These are phyloP conservation scores for Cladochytrium replicatum DNA, from an alignment of 192 early-diverging fungal species.

Conservation along the genomic window DNA sequence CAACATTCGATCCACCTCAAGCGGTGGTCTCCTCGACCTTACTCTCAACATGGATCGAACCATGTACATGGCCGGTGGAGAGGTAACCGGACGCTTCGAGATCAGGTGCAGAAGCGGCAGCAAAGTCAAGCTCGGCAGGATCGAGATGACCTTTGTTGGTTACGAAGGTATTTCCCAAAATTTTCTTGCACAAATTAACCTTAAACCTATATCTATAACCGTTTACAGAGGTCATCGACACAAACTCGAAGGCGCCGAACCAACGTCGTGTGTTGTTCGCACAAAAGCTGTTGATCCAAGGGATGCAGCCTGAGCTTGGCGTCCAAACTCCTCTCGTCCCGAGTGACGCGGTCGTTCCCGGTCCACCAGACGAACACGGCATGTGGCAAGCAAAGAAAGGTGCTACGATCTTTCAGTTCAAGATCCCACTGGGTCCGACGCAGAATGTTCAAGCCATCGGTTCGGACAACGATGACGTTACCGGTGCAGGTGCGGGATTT, in stretches of 20 bases:
- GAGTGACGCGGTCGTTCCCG: slow-evolving; percentile 28
- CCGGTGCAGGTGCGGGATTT: neutral
- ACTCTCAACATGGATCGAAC: slow-evolving; percentile 16
- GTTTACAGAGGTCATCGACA: neutral
- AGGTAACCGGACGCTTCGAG: slow-evolving; percentile 14
- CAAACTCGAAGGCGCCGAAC: neutral
- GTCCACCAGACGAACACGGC: slow-evolving; percentile 39
- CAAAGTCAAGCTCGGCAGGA: slow-evolving; percentile 22
- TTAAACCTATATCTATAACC: no score
- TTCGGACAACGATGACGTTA: slow-evolving; percentile 1
- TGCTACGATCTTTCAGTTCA: slow-evolving; percentile 21
- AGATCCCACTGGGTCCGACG: slow-evolving; percentile 12
- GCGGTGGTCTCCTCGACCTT: no score
- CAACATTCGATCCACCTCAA: no score
- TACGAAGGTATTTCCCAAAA: slow-evolving; percentile 34
- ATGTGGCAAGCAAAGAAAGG: slow-evolving; percentile 39
- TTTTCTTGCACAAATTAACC: no score
- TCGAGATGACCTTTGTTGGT: slow-evolving; percentile 23
- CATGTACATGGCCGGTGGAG: slow-evolving; percentile 14
- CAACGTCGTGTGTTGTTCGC: slow-evolving; percentile 16
- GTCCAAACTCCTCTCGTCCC: slow-evolving; percentile 20
- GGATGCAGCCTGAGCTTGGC: neutral
- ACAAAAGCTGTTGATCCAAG: slow-evolving; percentile 22
- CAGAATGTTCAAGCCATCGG: neutral
- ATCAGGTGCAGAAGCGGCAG: slow-evolving; percentile 8